Evolutionary conservation across 768 basidiomycete genomes (phyloP), one percentile per base, ranked within the genome.

Genomic region (Pulveroboletus sp.): DNA sequence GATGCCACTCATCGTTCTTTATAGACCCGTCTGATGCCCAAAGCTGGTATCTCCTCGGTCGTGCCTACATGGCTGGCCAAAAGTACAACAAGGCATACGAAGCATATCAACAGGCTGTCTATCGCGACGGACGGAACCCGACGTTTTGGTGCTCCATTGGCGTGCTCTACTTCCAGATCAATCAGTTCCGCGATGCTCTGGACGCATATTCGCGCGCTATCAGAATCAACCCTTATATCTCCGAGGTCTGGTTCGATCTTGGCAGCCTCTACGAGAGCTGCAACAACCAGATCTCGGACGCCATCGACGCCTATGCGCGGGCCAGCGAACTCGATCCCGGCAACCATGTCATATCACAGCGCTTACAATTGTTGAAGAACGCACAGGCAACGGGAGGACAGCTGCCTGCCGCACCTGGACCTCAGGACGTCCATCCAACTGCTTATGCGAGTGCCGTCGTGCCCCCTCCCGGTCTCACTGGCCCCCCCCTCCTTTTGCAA

Each of bases 71-170:
- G 93, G 91, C 93, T 14, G 93, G 91, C 15, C 91, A 91, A 69
- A 95, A 97, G 67, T 97, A 97, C 74, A 97, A 96, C 78, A 97
- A 97, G 67, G 96, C 96, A 15, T 98, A 99, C 72, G 95, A 99
- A 68, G 94, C 94, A 0, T 98, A 98, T 66, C 96, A 99, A 62
- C 96, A 99, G 69, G 95, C 96, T 17, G 93, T 99, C 15, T 98
- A 98, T 71, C 89, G 95, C 46, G 96, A 99, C 62, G 96, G 95
- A 18, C 90, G 93, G 51, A 99, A 98, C 66, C 96, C 96, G 0
- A 97, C 96, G 0, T 99, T 97, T 71, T 98, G 96, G 96, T 98
- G 95, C 67, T 95, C 93, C 21, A 99, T 99, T 62, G 96, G 96
- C 41, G 96, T 99, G 1, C 80, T 99, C 1, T 99, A 99, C 68